Base-by-base conservation (phyloP, 257 asterid species). In the Anisodus tanguticus region DNA sequence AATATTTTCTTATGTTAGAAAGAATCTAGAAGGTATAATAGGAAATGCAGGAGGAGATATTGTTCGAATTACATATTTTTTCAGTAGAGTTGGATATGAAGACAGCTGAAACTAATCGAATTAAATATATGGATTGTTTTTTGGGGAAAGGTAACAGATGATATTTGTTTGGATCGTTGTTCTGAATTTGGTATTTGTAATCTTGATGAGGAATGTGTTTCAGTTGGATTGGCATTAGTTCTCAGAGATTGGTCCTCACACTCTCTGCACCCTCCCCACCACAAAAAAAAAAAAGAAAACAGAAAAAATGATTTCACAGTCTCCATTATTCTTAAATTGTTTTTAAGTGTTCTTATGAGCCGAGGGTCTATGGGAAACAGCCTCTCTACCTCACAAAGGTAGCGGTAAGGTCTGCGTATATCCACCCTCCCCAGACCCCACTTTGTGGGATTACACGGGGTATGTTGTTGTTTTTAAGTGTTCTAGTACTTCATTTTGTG, bases 161-260 rank as follows among this genome's bases (percentile, higher is more conserved):
- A 67, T 67, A 6, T 45, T 66, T 6, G 49, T 67, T 67, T 74
- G 17, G 58, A 47, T 12, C 4, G 79, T 41, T 43, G 16, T 6
- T 47, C 35, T 74, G 62, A 26, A 26, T 76, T 26, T 76, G 12
- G 22, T 76, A 51, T 76, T 22, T 76, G 26, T 53, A 74, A 76
- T 51, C 45, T 22, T 51, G 58, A 76, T 12, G 63, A 76, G 81
- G 63, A 76, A 22, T 74, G 57, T 3, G 59, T 11, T 74, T 49
- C 12, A 76, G 51, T 26, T 76, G 81, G 41, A 76, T 72, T 76
- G 41, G 19, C 41, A 19, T 49, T 49, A 74, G 35, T 74, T 74
- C 59, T 60, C 9, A 43, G 54, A 59, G 47, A 19, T 58, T 26
- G 62, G 19, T n/a, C 64, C 60, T 77, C 60, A 45, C 37, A 22